Conservation (phyloP, 805 yeast genomes). For the Kockiozyma suomiensis region DNA sequence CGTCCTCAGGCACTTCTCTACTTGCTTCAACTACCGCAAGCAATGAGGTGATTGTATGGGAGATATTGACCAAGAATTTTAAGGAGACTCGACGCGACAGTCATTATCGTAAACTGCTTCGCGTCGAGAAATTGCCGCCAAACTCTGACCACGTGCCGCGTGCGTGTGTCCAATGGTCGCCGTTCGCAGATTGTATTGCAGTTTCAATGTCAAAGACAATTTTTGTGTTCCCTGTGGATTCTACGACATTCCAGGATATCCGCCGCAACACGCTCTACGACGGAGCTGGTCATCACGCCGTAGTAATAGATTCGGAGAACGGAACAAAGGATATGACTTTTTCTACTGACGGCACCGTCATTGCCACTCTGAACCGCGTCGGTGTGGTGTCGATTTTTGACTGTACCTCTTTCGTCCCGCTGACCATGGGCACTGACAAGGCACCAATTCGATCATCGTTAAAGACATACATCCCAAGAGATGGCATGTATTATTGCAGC, state of each 20-base stretch:
- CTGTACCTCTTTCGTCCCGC: slow-evolving; percentile 16
- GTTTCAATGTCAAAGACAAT: slow-evolving; percentile 25
- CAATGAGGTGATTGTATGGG: slow-evolving; percentile 34
- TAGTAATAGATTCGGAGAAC: slow-evolving; percentile 17
- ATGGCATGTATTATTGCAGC: slow-evolving; percentile 18
- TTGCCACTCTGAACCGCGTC: slow-evolving; percentile 13
- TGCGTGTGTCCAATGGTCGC: slow-evolving; percentile 27
- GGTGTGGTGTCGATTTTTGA: slow-evolving; percentile 24
- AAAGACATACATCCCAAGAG: slow-evolving; percentile 21
- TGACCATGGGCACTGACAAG: slow-evolving; percentile 24
- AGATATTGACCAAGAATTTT: slow-evolving; percentile 25
- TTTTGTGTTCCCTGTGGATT: slow-evolving; percentile 20
- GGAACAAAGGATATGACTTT: slow-evolving; percentile 23
- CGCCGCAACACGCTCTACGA: slow-evolving; percentile 19
- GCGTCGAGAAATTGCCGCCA: slow-evolving; percentile 31
- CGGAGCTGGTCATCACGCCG: slow-evolving; percentile 17
- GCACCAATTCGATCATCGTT: slow-evolving; percentile 19
- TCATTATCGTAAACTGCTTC: slow-evolving; percentile 29
- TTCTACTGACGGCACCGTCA: slow-evolving; percentile 29
- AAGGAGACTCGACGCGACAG: slow-evolving; percentile 16
- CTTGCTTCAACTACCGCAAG: slow-evolving; percentile 30
- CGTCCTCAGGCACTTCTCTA: slow-evolving; percentile 20
- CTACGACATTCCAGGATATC: slow-evolving; percentile 22
- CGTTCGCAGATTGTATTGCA: slow-evolving; percentile 23
- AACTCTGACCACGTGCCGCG: slow-evolving; percentile 33